phyloP scores from a whole-genome alignment of 495 filamentous ascomycete genomes.

The Tetracladium setigerum region DNA sequence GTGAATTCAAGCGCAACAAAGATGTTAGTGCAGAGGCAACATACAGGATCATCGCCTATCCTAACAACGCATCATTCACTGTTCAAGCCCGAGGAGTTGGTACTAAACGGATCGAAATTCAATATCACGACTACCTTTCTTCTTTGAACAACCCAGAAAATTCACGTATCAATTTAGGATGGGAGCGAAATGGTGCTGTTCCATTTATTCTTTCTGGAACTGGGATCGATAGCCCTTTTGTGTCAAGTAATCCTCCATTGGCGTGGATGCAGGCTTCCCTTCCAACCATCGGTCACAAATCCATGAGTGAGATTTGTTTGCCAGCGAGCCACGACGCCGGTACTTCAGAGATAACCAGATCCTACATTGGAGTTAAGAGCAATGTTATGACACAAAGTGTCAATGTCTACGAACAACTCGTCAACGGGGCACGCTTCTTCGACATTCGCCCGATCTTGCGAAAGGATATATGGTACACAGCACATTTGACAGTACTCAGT shows the following conservation, averaged over 20 bases:
- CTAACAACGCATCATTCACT: slow-evolving; percentile 6
- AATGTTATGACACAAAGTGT: slow-evolving; percentile 25
- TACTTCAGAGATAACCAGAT: slow-evolving; percentile 21
- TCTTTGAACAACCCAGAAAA: slow-evolving; percentile 21
- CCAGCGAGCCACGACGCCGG: slow-evolving; percentile 26
- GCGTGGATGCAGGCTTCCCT: slow-evolving; percentile 27
- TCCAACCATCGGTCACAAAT: slow-evolving; percentile 21
- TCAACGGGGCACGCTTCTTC: slow-evolving; percentile 23
- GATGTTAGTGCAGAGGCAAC: slow-evolving; percentile 26
- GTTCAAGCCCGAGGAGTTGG: slow-evolving; percentile 16
- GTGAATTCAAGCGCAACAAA: slow-evolving; percentile 3
- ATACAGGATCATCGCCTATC: slow-evolving; percentile 21
- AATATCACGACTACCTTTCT: slow-evolving; percentile 21
- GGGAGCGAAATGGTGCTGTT: slow-evolving; percentile 17
- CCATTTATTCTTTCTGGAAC: slow-evolving; percentile 23
- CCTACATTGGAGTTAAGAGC: slow-evolving; percentile 11
- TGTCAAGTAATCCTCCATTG: slow-evolving; percentile 11
- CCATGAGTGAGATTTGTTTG: slow-evolving; percentile 24
- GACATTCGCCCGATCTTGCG: slow-evolving; percentile 23
- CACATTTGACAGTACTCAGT: slow-evolving; percentile 8
- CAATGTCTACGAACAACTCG: slow-evolving; percentile 25
- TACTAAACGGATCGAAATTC: slow-evolving; percentile 17
- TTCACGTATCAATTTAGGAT: slow-evolving; percentile 24
- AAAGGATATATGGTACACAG: slow-evolving; percentile 2
- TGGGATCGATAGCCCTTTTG: slow-evolving; percentile 2